Evolutionary conservation across 164 flowering plant species (phyloP), one percentile per base, ranked within the genome.

Genomic region (Chloranthus sessilifolius): DNA sequence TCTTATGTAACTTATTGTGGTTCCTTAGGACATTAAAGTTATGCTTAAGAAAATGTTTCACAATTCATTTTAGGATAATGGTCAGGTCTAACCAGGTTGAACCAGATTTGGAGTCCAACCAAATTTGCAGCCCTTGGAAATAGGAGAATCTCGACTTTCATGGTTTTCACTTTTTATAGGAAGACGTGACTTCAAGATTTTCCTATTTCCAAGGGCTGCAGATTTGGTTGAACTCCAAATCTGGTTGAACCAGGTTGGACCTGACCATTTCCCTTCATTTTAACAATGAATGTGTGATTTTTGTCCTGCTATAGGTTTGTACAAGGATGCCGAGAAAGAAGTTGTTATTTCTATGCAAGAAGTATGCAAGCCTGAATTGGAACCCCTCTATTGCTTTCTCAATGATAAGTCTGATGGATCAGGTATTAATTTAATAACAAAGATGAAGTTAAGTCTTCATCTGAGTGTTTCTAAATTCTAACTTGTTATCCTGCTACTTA

Each of bases 341-440:
- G 63, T 34, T 11, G n/a, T n/a, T n/a, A n/a, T 8, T 25, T 16
- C 21, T 10, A 31, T n/a, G 14, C 20, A 59, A 47, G 66, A 64
- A 57, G 38, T 26, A 31, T 10, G n/a, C 39, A 68, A 62, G 42
- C 53, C 59, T 7, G 59, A 58, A 39, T 23, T 35, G 44, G 50
- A 62, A 53, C 25, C 67, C 41, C 43, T 59, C 5, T 22, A 16
- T 40, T 56, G 60, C 24, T 30, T 56, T 45, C 25, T 70, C 12
- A 16, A 17, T 51, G 66, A 69, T 19, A 59, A 49, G 24, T 50
- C 47, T 56, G 39, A 50, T 59, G 63, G 39, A 31, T 64, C 63
- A 67, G 77, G 74, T 70, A 47, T 27, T 55, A n/a, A n/a, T 38
- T 45, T 20, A 29, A 17, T 54, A 25, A 41, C 41, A 39, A 43